phyloP scores from a whole-genome alignment of 179 eudicot genomes.

The Silene coronaria region DNA sequence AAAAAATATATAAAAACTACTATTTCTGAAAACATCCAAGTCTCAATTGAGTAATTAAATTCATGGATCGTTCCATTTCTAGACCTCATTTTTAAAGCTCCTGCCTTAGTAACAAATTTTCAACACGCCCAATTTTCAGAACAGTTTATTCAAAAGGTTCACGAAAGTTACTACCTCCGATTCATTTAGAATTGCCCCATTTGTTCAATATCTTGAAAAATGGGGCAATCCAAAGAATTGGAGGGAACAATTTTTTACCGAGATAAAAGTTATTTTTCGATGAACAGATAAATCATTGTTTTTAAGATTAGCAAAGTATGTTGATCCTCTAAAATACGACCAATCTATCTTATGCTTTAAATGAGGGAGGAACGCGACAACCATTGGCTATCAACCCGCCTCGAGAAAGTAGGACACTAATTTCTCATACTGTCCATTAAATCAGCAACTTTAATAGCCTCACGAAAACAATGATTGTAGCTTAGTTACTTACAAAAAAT shows the following conservation, averaged over 20 bases:
- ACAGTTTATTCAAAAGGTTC: neutral
- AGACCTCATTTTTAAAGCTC: neutral
- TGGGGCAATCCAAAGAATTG: too few species aligned
- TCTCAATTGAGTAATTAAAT: neutral
- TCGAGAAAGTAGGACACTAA: neutral
- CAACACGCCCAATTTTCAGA: neutral
- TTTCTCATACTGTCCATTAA: neutral
- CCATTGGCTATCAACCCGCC: neutral
- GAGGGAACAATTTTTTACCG: neutral
- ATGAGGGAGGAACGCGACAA: too few species aligned
- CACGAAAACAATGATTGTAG: neutral
- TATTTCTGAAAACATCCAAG: slow-evolving; percentile 3
- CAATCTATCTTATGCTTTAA: neutral
- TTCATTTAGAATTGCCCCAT: too few species aligned
- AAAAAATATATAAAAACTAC: neutral
- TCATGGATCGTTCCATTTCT: neutral
- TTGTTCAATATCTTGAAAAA: too few species aligned
- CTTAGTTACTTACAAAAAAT: neutral
- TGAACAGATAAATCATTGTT: neutral
- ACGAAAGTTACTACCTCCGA: neutral
- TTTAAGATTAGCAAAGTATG: neutral
- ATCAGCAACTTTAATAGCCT: neutral
- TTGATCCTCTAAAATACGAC: neutral
- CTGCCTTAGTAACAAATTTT: neutral
- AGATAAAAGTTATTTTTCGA: neutral